phyloP scores from a whole-genome alignment of 208 protist genomes.

The Porcisia deanei region DNA sequence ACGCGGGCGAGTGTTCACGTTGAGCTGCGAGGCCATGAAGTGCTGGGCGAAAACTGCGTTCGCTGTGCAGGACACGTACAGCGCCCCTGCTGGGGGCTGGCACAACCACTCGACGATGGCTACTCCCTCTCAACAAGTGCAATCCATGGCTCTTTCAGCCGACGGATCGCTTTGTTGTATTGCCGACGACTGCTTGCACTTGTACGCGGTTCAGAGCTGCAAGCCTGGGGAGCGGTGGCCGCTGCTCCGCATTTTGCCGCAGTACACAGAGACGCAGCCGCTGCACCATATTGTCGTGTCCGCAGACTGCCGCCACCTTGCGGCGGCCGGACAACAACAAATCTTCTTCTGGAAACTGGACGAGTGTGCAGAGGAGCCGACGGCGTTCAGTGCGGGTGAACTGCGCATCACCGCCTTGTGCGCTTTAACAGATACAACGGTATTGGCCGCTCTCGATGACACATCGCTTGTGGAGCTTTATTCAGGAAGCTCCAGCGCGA shows the following conservation, averaged over 20 bases:
- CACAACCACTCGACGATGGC: slow-evolving; percentile 70
- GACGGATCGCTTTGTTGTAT: slow-evolving; percentile 81
- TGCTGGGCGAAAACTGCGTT: slow-evolving; percentile 68
- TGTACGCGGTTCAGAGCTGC: slow-evolving; percentile 55
- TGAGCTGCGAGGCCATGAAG: slow-evolving; percentile 69
- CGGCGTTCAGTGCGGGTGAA: slow-evolving; percentile 13
- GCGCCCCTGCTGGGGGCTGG: slow-evolving; percentile 51
- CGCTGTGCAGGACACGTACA: slow-evolving; percentile 59
- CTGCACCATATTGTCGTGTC: slow-evolving; percentile 52
- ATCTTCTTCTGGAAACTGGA: slow-evolving; percentile 74
- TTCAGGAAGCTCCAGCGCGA: not conserved
- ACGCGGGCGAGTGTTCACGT: slow-evolving; percentile 70
- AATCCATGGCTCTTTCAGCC: slow-evolving; percentile 51
- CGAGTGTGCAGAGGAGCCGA: slow-evolving; percentile 14
- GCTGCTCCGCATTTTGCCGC: slow-evolving; percentile 51
- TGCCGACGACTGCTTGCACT: slow-evolving; percentile 78
- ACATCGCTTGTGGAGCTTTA: slow-evolving; percentile 50
- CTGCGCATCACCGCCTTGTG: slow-evolving; percentile 57
- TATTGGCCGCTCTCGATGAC: slow-evolving; percentile 50
- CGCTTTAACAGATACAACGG: slow-evolving; percentile 38
- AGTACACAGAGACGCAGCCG: slow-evolving; percentile 44
- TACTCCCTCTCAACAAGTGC: slow-evolving; percentile 57
- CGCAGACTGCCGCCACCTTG: slow-evolving; percentile 34
- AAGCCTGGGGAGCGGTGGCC: slow-evolving; percentile 60
- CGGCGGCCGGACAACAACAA: slow-evolving; percentile 34